Evolutionary conservation across 352 stramenopile genomes (phyloP), one percentile per base, ranked within the genome.

Genomic region (Thraustochytrium striatum): DNA sequence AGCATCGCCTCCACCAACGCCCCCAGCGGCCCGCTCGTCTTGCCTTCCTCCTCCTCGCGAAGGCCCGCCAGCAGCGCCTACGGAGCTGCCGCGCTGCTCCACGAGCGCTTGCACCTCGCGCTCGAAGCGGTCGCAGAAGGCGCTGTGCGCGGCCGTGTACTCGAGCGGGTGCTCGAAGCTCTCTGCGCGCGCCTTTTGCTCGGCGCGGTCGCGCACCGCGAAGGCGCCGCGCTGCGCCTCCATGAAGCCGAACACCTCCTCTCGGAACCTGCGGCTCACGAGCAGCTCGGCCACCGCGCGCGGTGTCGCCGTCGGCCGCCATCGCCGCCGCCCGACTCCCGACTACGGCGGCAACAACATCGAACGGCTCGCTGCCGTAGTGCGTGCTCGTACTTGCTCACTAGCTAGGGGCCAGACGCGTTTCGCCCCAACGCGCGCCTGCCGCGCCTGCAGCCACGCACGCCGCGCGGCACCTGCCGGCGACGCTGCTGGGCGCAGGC

Each of bases 121-220:
- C 65, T 75, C 65, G 36, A 75, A 75, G 11, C 5, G 41, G 13
- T 5, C 30, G 39, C 32, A 72, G 36, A 75, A 75, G 5, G 65
- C 25, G 0, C 16, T 30, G 36, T 75, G 65, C 8, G 50, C 52
- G 30, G 33, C 35, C 52, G 43, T 75, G 35, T 75, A 75, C 36
- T 75, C 41, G 2, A 75, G 65, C 25, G 44, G 44, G 13, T 75
- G 65, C 65, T 75, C 65, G 7, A 75, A 75, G 7, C 61, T 38
- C 30, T 3, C 28, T 7, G 50, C 50, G 33, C 52, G 30, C 0
- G 44, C 65, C 36, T 75, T 75, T 1, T 25, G 30, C 41, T 75
- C 65, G 11, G 30, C 44, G 1, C 41, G 32, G 2, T 9, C 36
- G 3, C 38, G 19, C 30, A 38, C 52, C 25, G 44, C 65, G 52